These are phyloP conservation scores for Gaillardinia entomophila DNA, from an alignment of 805 yeast genomes.

Conservation along the genomic window DNA sequence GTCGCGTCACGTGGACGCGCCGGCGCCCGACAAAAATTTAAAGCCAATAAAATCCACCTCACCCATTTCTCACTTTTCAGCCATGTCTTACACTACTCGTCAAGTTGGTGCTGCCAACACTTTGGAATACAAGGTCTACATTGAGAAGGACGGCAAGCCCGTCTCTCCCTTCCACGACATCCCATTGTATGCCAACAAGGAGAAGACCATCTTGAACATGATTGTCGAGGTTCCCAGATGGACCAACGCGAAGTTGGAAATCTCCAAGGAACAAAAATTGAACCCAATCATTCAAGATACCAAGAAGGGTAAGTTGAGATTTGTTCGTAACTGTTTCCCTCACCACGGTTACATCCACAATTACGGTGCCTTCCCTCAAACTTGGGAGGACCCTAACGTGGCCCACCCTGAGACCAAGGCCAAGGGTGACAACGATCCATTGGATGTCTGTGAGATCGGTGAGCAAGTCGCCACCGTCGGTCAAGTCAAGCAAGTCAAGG, in stretches of 20 bases:
- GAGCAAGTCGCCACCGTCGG: slow-evolving; percentile 44
- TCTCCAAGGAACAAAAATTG: slow-evolving; percentile 47
- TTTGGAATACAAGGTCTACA: slow-evolving; percentile 83
- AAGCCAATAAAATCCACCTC: neutral
- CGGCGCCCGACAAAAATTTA: neutral
- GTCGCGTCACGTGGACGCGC: neutral
- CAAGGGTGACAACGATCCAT: slow-evolving; percentile 43
- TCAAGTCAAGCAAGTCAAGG: slow-evolving; percentile 56
- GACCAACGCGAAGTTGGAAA: slow-evolving; percentile 81
- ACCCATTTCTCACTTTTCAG: neutral
- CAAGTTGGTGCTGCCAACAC: slow-evolving; percentile 95
- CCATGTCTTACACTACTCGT: slow-evolving; percentile 80
- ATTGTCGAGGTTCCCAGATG: slow-evolving; percentile 52
- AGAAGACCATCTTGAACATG: slow-evolving; percentile 34
- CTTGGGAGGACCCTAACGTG: slow-evolving; percentile 93
- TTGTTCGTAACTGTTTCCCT: slow-evolving; percentile 75
- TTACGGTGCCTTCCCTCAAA: slow-evolving; percentile 87
- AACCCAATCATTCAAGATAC: slow-evolving; percentile 81
- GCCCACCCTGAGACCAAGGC: slow-evolving; percentile 40
- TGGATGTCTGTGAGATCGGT: slow-evolving; percentile 46
- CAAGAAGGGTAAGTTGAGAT: slow-evolving; percentile 70
- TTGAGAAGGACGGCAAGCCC: slow-evolving; percentile 91
- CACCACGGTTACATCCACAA: slow-evolving; percentile 81
- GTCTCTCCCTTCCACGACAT: slow-evolving; percentile 87
- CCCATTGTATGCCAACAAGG: slow-evolving; percentile 84